phyloP scores from a whole-genome alignment of 129 eudicot species.

The Flaveria ramosissima region DNA sequence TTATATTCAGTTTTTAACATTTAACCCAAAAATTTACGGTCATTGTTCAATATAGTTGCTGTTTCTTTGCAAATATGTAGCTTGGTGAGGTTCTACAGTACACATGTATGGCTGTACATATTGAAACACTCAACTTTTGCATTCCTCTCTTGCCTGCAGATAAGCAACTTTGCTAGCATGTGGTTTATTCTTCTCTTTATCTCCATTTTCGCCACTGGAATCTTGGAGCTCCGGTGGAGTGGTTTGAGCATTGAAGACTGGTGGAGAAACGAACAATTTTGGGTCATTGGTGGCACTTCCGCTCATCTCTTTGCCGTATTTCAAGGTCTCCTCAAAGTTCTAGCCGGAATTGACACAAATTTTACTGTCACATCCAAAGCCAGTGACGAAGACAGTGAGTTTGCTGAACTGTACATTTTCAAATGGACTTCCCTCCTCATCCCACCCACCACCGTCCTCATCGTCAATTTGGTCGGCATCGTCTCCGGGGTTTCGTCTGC shows the following conservation, averaged over 20 bases:
- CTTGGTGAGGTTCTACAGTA: background rate
- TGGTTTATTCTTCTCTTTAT: conserved; percentile 62
- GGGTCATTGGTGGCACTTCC: conserved; percentile 77
- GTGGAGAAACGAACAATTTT: conserved; percentile 84
- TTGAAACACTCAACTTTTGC: too few relatives aligned
- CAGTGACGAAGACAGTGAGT: conserved; percentile 59
- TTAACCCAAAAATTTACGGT: too few relatives aligned
- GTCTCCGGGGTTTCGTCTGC: conserved; percentile 68
- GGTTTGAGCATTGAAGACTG: conserved; percentile 66
- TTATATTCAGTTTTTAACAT: too few relatives aligned
- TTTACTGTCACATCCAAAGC: conserved; percentile 68
- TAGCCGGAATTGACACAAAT: conserved; percentile 65
- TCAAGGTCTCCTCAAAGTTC: conserved; percentile 67
- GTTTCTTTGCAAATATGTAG: too few relatives aligned
- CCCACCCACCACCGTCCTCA: conserved; percentile 68
- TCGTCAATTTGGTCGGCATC: conserved; percentile 59
- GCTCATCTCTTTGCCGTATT: conserved; percentile 71
- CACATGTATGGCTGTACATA: background rate
- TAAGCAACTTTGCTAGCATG: conserved; percentile 65
- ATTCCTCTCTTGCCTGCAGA: conserved; percentile 39
- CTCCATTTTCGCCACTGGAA: conserved; percentile 58
- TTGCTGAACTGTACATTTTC: conserved; percentile 65
- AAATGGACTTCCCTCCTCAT: conserved; percentile 74
- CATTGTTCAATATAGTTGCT: too few relatives aligned
- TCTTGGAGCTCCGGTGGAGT: conserved; percentile 66